Base-by-base conservation (phyloP, 495 filamentous ascomycete species). In the Trichoderma parareesei region DNA sequence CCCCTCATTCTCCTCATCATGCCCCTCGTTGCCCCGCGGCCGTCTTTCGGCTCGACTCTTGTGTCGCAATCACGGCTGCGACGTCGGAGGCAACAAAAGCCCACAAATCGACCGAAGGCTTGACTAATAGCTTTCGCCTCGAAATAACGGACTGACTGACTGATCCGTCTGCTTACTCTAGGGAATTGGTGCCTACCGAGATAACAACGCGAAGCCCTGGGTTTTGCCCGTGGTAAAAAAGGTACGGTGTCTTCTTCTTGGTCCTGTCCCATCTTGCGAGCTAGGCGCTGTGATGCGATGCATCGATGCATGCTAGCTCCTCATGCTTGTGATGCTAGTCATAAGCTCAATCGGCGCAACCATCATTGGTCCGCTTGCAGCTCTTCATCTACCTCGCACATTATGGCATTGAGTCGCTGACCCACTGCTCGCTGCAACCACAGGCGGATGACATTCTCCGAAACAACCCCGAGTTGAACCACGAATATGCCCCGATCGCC, bases 401-500 rank as follows among this genome's bases (percentile, higher is more conserved):
- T 38, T 64, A n/a, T 38, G 41, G 37, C 37, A 35, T 20, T 49
- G 6, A n/a, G 8, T 43, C 13, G 46, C 40, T 41, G 40, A 41
- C 20, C n/a, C 42, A 60, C 53, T 42, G 27, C 16, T 20, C 46
- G 40, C 8, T 60, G 18, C 38, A 60, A 66, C 27, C 27, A 27
- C 71, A 97, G 95, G 95, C 95, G 62, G 93, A 98, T 72, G 88
- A 91, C 60, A 85, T 90, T 67, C 80, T 98, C 55, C 88, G 87
- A 70, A 89, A 87, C 70, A 93, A 97, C 73, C 93, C 95, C 67
- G 82, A 87, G 61, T 78, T 96, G 62, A 96, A 99, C 80, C 92
- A 98, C 81, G 94, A 99, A 85, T 99, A 98, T 75, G 90, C 96
- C 65, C 93, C 95, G 60, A 99, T 99, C 73, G 89, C 92, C 64